Evolutionary conservation across 768 basidiomycete genomes (phyloP), one percentile per base, ranked within the genome.

Genomic region (Kwoniella sp.): DNA sequence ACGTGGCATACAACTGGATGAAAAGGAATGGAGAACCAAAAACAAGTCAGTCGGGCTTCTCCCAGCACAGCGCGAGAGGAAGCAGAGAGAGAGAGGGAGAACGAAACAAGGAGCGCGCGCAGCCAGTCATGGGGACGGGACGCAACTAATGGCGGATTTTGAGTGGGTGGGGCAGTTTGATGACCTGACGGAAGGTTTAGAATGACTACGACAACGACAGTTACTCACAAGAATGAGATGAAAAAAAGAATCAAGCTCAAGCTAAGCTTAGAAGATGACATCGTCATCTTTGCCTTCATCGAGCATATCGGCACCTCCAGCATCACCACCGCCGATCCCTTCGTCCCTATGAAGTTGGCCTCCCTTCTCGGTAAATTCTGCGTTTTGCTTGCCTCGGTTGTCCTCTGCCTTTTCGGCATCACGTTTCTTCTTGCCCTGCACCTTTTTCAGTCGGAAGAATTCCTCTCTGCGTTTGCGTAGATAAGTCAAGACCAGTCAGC

Each of bases 391-490:
- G 55, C 60, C 52, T 40, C 73, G 33, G 21, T 59, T 27, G 47
- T 70, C 72, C 24, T 63, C 54, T 13, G 70, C 65, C 53, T 64
- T 68, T 25, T 71, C 88, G 8, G 84, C 88, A 67, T 90, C 87
- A 58, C 90, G 84, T 81, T 95, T 95, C 86, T 95, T 97, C 85
- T 95, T 97, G 25, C 91, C 91, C 79, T 97, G 93, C 1, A 96
- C 92, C 79, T 96, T 95, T 83, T 97, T 97, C 70, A 97, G 82
- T 73, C 95, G 92, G 79, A 73, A 82, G 70, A 82, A 83, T 58
- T 82, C 82, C 60, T 82, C 79, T 62, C 80, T 69, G 37, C 33
- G 8, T 47, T 21, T 15, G 33, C 21, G n/a, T 55, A 12, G 21
- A 37, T 8, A 52, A 17, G 25, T 21, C 21, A 24, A 29, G n/a